Evolutionary conservation across 192 early-diverging fungal genomes (phyloP), one percentile per base, ranked within the genome.

Genomic region (Coemansia sp.): DNA sequence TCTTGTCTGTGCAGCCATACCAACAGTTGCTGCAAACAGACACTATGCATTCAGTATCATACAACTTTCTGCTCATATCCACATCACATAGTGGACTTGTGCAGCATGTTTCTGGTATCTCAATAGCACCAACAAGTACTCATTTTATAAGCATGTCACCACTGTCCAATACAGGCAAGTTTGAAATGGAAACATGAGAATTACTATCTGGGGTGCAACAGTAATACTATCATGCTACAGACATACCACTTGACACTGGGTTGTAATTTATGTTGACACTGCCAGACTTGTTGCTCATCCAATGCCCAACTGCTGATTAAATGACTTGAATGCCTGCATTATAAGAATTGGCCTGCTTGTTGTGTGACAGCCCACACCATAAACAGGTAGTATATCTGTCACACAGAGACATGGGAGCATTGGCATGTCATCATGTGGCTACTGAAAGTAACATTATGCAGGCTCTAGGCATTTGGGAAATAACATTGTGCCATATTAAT

Each of bases 361-460:
- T 72, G 32, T 72, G 64, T 23, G 51, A 62, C 3, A 53, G 52
- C 16, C 60, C 59, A 0, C 24, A 22, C 0, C 65, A 73, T 22
- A 9, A 22, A 24, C 57, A 65, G 10, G 22, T 61, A 0, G 1
- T 0, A 1, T 73, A 61, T 26, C 59, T 57, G 8, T 29, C 37
- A 9, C 56, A 43, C 23, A 26, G 5, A 0, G 37, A 60, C 23
- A 55, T 67, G 8, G n/a, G 35, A 13, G 14, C 37, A 1, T 23
- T 73, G 61, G 51, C 51, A n/a, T 24, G 22, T 24, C 38, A 65
- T 12, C 35, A 61, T 0, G 55, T 73, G 41, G 56, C 41, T 7
- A 35, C 67, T 13, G 23, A 60, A 3, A 16, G n/a, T 27, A 53
- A 59, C 20, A 13, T 13, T 27, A 29, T 0, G 6, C 12, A 64